These are phyloP conservation scores for Amauroascus verrucosus DNA, from an alignment of 2,329 filamentous ascomycete species.

Conservation along the genomic window DNA sequence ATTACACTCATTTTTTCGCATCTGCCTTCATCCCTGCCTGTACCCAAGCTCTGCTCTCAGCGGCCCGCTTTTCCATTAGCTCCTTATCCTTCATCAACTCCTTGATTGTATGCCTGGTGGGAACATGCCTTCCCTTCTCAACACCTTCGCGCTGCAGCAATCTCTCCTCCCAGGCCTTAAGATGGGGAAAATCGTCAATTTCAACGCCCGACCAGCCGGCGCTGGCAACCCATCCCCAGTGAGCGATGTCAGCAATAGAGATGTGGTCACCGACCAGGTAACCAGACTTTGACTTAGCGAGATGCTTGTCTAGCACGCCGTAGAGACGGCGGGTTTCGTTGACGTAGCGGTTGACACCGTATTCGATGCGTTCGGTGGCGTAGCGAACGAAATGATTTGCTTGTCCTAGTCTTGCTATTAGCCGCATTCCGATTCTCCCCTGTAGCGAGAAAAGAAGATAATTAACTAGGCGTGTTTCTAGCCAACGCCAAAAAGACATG, in stretches of 20 bases:
- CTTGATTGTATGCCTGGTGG: conserved; percentile 51
- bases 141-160: conserved; percentile 60
- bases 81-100: conserved; percentile 49
- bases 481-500: neutral
- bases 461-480: neutral
- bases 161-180: conserved; percentile 67
- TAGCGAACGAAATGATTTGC: conserved; percentile 77
- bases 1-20: conserved; percentile 38
- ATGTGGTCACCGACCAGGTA: conserved; percentile 44
- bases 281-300: conserved; percentile 42
- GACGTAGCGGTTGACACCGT: conserved; percentile 69
- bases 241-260: conserved; percentile 60
- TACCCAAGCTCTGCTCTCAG: conserved; percentile 51
- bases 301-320: conserved; percentile 61
- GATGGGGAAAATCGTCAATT: conserved; percentile 61
- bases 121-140: conserved; percentile 66
- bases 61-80: conserved; percentile 48
- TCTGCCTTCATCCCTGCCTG: conserved; percentile 60
- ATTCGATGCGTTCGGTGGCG: conserved; percentile 70
- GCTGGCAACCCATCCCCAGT: conserved; percentile 65
- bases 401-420: conserved; percentile 10
- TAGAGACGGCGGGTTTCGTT: conserved; percentile 81
- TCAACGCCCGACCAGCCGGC: conserved; percentile 54
- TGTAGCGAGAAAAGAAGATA: neutral
- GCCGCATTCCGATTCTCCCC: neutral